phyloP scores from a whole-genome alignment of 805 yeast species.

The Metschnikowia drakensbergensis region DNA sequence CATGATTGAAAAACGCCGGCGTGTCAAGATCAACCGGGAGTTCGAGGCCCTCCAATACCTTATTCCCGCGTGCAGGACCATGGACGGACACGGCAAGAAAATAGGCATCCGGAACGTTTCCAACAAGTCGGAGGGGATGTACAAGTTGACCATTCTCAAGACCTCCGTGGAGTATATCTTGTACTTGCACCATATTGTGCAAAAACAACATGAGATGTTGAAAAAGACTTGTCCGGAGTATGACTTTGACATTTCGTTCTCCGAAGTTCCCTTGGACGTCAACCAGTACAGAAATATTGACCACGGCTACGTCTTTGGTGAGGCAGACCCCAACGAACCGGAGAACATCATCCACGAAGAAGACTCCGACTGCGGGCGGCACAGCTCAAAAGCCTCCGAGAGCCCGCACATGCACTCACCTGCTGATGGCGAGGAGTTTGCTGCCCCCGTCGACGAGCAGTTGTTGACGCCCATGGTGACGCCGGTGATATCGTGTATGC shows the following conservation, averaged over 20 bases:
- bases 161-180: constrained; percentile 79
- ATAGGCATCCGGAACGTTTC: constrained; percentile 23
- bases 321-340: constrained; percentile 1
- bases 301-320: constrained; percentile 49
- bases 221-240: constrained; percentile 22
- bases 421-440: neutral
- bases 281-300: constrained; percentile 59
- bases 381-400: neutral
- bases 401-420: neutral
- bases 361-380: no score
- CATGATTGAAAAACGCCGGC: constrained; percentile 72
- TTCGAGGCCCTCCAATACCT: constrained; percentile 75
- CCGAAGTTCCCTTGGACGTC: constrained; percentile 54
- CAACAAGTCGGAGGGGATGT: constrained; percentile 58
- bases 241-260: constrained; percentile 45
- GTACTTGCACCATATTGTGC: constrained; percentile 59
- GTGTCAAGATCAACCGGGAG: constrained; percentile 77
- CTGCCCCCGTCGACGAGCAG: neutral
- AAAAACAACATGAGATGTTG: constrained; percentile 47
- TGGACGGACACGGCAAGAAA: constrained; percentile 20
- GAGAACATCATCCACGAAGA: neutral
- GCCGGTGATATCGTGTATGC: neutral
- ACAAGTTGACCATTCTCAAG: constrained; percentile 74
- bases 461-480: neutral
- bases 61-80: constrained; percentile 72